Percentiles rank a stretch among this genome's conserved stretches.
These are phyloP conservation scores for Beauveria asiatica DNA, from an alignment of 2,329 filamentous ascomycete species.

Conservation along the genomic window DNA sequence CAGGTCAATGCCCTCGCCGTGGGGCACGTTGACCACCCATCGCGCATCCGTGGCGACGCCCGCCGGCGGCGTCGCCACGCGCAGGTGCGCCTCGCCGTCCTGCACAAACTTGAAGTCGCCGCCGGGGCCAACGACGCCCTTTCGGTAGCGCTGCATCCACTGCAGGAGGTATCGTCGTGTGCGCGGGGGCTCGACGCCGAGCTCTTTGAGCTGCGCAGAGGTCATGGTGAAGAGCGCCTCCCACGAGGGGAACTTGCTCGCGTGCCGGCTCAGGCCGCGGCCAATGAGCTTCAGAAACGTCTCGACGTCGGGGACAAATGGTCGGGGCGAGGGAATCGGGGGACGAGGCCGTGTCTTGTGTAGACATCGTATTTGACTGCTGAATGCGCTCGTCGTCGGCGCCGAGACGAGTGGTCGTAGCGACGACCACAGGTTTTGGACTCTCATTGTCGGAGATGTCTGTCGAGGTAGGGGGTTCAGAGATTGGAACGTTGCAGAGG, in stretches of 20 bases:
- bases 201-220: constrained; percentile 67
- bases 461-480: constrained; percentile 3
- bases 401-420: constrained; percentile 25
- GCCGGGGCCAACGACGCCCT: constrained; percentile 69
- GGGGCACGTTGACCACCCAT: constrained; percentile 47
- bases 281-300: constrained; percentile 91
- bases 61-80: constrained; percentile 34
- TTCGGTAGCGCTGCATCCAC: constrained; percentile 79
- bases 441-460: constrained; percentile 21
- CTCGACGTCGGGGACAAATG: constrained; percentile 74
- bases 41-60: constrained; percentile 35
- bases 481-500: not conserved
- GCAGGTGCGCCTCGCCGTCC: constrained; percentile 44
- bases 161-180: constrained; percentile 74
- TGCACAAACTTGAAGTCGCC: constrained; percentile 70
- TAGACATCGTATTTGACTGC: constrained; percentile 32
- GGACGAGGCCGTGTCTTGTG: constrained; percentile 32
- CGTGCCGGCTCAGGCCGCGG: constrained; percentile 72
- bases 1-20: constrained; percentile 27
- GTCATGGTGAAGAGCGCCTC: constrained; percentile 78
- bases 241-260: constrained; percentile 84
- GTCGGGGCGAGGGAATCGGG: constrained; percentile 60
- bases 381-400: constrained; percentile 17
- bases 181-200: constrained; percentile 80
- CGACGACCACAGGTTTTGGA: constrained; percentile 23